Evolutionary conservation across 805 yeast species (phyloP).

Genomic region (Lipomyces japonicus): DNA sequence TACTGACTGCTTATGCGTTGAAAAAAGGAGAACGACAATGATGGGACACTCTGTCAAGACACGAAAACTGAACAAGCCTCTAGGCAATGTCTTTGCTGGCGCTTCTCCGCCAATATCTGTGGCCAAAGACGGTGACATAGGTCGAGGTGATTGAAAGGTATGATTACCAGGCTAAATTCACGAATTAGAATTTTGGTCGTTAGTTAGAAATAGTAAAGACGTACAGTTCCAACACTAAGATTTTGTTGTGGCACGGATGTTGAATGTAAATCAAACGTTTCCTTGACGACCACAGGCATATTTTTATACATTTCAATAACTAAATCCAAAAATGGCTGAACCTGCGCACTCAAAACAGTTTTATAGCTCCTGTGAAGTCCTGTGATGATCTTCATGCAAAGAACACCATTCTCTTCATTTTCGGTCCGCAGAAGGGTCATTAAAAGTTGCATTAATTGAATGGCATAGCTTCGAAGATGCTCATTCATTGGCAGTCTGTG

Average conservation of each 20-base stretch:
- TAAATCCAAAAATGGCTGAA: slow-evolving; percentile 71
- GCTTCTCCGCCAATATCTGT: slow-evolving; percentile 43
- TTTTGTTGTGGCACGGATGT: slow-evolving; percentile 4
- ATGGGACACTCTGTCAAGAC: slow-evolving; percentile 95
- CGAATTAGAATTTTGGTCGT: not conserved
- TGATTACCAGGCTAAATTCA: slow-evolving; percentile 21
- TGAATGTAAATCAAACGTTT: slow-evolving; percentile 50
- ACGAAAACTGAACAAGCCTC: slow-evolving; percentile 79
- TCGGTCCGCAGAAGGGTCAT: slow-evolving; percentile 63
- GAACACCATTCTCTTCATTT: slow-evolving; percentile 92
- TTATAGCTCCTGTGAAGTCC: slow-evolving; percentile 83
- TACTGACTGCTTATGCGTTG: slow-evolving; percentile 76
- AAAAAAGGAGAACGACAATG: slow-evolving; percentile 86
- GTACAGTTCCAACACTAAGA: not conserved
- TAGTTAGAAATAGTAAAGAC: too few relatives aligned
- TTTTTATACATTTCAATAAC: slow-evolving; percentile 75
- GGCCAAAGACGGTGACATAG: slow-evolving; percentile 42
- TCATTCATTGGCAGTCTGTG: slow-evolving; percentile 83
- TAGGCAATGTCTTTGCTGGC: slow-evolving; percentile 49
- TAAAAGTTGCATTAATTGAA: slow-evolving; percentile 55
- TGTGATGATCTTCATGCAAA: slow-evolving; percentile 83
- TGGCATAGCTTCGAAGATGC: slow-evolving; percentile 66
- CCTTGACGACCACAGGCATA: slow-evolving; percentile 69
- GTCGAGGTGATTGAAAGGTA: slow-evolving; percentile 40
- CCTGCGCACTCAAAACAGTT: slow-evolving; percentile 59